These are phyloP conservation scores for Cylindrodendrum hubeiense DNA, from an alignment of 2,329 filamentous ascomycete genomes.

Conservation along the genomic window DNA sequence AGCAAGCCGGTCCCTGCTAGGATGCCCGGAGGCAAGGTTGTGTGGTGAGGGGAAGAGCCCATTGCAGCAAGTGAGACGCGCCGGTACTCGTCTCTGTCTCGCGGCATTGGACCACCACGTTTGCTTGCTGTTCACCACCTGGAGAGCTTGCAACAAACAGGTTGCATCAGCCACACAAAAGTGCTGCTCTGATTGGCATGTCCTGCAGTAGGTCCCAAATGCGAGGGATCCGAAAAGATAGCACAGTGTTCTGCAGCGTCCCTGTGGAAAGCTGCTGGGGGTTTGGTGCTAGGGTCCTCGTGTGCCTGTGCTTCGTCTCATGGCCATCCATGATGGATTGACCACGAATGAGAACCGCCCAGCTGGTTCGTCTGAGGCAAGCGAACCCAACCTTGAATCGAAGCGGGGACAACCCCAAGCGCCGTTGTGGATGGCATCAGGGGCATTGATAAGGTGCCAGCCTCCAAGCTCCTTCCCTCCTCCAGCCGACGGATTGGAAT, in stretches of 20 bases:
- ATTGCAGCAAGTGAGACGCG: constrained; percentile 14
- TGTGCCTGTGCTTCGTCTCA: constrained; percentile 16
- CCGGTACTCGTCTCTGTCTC: constrained; percentile 4
- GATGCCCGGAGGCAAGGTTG: constrained; percentile 24
- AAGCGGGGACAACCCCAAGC: constrained; percentile 7
- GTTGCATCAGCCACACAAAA: neutral
- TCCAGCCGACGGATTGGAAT: constrained; percentile 20
- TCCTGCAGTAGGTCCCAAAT: neutral
- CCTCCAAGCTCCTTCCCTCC: constrained; percentile 2
- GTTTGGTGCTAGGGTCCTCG: neutral
- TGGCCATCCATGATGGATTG: constrained; percentile 8
- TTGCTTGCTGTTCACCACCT: neutral
- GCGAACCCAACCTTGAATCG: constrained; percentile 6
- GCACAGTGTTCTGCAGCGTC: constrained; percentile 16
- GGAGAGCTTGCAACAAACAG: neutral
- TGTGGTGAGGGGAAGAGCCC: neutral
- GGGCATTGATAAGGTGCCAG: constrained; percentile 16
- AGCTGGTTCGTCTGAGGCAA: constrained; percentile 15
- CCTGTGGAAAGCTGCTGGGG: constrained; percentile 8
- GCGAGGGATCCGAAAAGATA: constrained; percentile 5
- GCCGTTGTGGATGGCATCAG: neutral
- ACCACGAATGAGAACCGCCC: constrained; percentile 10
- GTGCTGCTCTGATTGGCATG: neutral
- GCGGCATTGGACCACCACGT: constrained; percentile 9
- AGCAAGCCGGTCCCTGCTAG: constrained; percentile 36